A percentile compares a stretch with the other conserved stretches of the same genome.
Conservation (phyloP, 2,329 filamentous ascomycete genomes). For the Nothopassalora personata region DNA sequence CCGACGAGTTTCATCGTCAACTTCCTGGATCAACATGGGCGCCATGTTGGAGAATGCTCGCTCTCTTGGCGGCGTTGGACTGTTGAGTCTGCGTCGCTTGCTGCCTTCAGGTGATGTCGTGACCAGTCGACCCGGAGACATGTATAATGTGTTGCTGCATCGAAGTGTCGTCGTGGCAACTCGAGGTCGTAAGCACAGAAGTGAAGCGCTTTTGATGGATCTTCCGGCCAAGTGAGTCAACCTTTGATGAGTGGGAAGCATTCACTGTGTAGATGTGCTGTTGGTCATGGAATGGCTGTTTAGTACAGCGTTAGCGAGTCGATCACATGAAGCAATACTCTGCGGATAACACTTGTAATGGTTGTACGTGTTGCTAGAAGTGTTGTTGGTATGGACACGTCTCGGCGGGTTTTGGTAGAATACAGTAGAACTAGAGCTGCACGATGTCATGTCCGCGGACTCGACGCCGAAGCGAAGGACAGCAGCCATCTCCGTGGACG, state of each 20-base stretch:
- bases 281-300: background rate
- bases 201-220: conserved; percentile 4
- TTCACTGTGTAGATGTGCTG: conserved; percentile 10
- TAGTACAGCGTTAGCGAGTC: too few species aligned
- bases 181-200: background rate
- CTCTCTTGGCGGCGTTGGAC: conserved; percentile 8
- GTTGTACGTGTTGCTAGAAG: background rate
- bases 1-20: conserved; percentile 22
- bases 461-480: background rate
- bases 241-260: conserved; percentile 14
- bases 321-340: background rate
- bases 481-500: too few species aligned
- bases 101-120: conserved; percentile 24
- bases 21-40: conserved; percentile 29
- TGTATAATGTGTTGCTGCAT: conserved; percentile 23
- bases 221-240: conserved; percentile 17
- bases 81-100: conserved; percentile 28
- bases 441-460: background rate
- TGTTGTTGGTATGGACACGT: background rate
- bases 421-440: too few species aligned
- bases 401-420: background rate
- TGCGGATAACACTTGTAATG: background rate
- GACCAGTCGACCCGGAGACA: conserved; percentile 29
- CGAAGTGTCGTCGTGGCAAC: conserved; percentile 2
- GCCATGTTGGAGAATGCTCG: conserved; percentile 22